A percentile compares a stretch with the other conserved stretches of the same genome.
phyloP scores from a whole-genome alignment of 495 filamentous ascomycete species.

The Penicillium goetzii region DNA sequence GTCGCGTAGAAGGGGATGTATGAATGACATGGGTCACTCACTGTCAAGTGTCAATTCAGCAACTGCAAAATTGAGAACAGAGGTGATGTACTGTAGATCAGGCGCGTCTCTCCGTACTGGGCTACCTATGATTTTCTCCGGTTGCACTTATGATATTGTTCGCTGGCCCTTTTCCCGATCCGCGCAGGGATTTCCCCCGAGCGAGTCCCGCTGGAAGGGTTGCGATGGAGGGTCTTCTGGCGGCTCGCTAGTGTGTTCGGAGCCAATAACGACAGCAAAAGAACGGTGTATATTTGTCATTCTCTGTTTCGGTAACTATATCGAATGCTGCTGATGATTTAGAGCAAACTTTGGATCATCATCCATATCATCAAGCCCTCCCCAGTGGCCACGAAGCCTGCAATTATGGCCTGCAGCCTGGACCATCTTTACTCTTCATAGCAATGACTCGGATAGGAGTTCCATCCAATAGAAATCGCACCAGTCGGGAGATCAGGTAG shows the following conservation, averaged over 20 bases:
- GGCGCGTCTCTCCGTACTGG: constrained; percentile 3
- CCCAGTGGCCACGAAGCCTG: background rate
- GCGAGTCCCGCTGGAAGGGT: constrained; percentile 5
- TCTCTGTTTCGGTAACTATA: constrained; percentile 3
- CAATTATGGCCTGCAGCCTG: background rate
- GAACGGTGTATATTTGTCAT: constrained; percentile 18
- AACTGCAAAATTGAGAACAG: constrained; percentile 17
- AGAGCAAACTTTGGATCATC: constrained; percentile 1
- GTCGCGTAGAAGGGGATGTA: constrained; percentile 10
- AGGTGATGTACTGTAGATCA: constrained; percentile 6
- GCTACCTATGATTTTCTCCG: background rate
- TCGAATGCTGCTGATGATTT: background rate
- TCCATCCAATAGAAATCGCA: too few relatives aligned
- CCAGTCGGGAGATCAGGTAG: background rate
- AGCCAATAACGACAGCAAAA: constrained; percentile 3
- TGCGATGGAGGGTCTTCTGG: constrained; percentile 5
- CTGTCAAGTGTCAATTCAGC: too few relatives aligned
- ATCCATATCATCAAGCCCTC: background rate
- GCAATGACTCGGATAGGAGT: background rate
- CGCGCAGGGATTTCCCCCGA: constrained; percentile 14
- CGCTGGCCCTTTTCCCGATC: constrained; percentile 9
- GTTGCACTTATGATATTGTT: background rate
- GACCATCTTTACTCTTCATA: background rate
- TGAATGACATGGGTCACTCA: constrained; percentile 19
- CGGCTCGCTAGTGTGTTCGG: constrained; percentile 5